Evolutionary conservation across 106 monocot genomes (phyloP), one percentile per base, ranked within the genome.

Genomic region (Dendrobium catenatum): DNA sequence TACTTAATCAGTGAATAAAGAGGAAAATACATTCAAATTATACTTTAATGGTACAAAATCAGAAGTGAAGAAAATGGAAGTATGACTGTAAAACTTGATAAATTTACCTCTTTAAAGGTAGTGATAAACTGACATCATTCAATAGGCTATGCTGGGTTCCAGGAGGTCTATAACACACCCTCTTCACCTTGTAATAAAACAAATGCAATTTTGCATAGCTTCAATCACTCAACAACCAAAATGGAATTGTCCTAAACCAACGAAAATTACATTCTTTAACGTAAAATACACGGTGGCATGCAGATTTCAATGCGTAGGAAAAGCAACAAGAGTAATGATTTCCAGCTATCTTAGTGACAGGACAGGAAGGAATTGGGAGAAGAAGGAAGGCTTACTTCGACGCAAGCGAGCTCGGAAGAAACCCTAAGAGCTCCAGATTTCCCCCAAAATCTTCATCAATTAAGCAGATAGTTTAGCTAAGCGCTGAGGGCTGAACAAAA

Each of bases 111-210:
- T 76, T 76, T 29, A 76, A 24, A 76, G 76, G 76, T 2, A 99
- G 89, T 13, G 93, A 89, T 48, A 99, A 86, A 80, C 81, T 88
- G 79, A 99, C 79, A 78, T 90, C 88, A 81, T 79, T 47, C 7
- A 99, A 81, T 19, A 99, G 79, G 79, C 91, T 86, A 42, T 89
- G 67, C 54, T 99, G 84, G 7, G 91, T 95, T 27, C 98, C 98
- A 33, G 95, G 95, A 72, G 98, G 89, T 51, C 91, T 87, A 79
- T 95, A 99, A 77, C 81, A 89, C 58, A 99, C 86, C 20, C 72
- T 86, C 80, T 72, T 99, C 78, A 95, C 95, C 98, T 99, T 84
- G 15, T 82, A 85, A 9, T 61, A 61, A 72, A 82, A 68, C 27
- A 66, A 68, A 82, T 1, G 41, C 16, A 41, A 42, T 9, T 6